phyloP scores from a whole-genome alignment of 2,329 filamentous ascomycete species.

The Xylaria hypoxylon region DNA sequence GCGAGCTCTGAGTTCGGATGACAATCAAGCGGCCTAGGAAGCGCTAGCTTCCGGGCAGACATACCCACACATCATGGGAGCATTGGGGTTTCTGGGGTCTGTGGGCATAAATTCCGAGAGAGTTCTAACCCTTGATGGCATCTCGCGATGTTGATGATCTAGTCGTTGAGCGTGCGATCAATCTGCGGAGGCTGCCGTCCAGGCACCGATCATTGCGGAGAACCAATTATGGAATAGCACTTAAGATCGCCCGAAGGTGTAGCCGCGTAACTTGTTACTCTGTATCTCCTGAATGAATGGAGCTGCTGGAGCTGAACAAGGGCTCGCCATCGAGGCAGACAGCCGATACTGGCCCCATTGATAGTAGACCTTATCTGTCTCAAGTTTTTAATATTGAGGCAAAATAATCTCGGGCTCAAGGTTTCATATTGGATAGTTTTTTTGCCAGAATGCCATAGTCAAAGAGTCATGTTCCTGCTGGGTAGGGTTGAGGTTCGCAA shows the following conservation, averaged over 20 bases:
- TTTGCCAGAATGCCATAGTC: constrained; percentile 37
- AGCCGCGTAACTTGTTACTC: constrained; percentile 28
- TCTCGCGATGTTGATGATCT: constrained; percentile 38
- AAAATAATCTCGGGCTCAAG: constrained; percentile 35
- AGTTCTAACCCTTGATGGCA: constrained; percentile 39
- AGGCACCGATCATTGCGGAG: constrained; percentile 14
- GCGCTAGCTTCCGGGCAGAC: constrained; percentile 41
- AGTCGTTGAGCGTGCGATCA: constrained; percentile 15
- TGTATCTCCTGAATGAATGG: constrained; percentile 18
- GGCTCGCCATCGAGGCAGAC: constrained; percentile 29
- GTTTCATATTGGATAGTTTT: constrained; percentile 37
- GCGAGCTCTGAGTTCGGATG: constrained; percentile 40
- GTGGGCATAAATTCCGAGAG: constrained; percentile 38
- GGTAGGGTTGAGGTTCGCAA: constrained; percentile 25
- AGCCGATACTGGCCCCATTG: constrained; percentile 31
- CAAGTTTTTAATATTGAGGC: constrained; percentile 38
- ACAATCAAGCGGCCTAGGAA: constrained; percentile 40
- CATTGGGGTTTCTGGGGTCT: constrained; percentile 31
- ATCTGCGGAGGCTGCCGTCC: constrained; percentile 7
- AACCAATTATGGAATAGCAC: constrained; percentile 21
- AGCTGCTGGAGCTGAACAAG: constrained; percentile 28
- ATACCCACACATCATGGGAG: constrained; percentile 37
- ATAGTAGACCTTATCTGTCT: constrained; percentile 34
- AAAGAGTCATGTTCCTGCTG: constrained; percentile 21
- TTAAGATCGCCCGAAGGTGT: constrained; percentile 30